A percentile compares a stretch with the other conserved stretches of the same genome.
Conservation (phyloP, 345 rosid species). For the Murraya koenigii region DNA sequence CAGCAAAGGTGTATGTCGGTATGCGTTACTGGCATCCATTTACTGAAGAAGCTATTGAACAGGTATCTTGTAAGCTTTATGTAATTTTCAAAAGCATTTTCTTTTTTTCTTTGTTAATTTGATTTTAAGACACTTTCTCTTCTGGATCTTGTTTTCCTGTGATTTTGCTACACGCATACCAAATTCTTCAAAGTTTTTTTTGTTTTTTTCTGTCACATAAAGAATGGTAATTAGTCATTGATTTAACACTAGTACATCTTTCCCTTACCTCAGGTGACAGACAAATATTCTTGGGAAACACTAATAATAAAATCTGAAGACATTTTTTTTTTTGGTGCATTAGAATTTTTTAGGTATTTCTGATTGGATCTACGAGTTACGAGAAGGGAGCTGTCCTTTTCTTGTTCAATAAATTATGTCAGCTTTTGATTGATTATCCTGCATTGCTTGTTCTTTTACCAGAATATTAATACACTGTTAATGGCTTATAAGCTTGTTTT, state of each 20-base stretch:
- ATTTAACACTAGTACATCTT: background rate
- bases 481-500: background rate
- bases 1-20: conserved; percentile 93
- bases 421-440: background rate
- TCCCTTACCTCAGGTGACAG: background rate
- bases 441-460: background rate
- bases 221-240: background rate
- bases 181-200: background rate
- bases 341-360: background rate
- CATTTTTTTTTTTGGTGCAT: background rate
- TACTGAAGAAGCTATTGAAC: conserved; percentile 97
- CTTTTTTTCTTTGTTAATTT: background rate
- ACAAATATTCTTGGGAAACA: background rate
- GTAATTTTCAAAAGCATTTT: background rate
- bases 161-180: background rate
- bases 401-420: background rate
- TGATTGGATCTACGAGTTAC: background rate
- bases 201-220: background rate
- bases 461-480: conserved; percentile 1
- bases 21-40: conserved; percentile 99
- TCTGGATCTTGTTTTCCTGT: background rate
- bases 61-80: conserved; percentile 43
- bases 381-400: background rate
- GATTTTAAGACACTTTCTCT: background rate
- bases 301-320: background rate